Evolutionary conservation across 2,329 filamentous ascomycete genomes (phyloP), one percentile per base, ranked within the genome.

Genomic region (Botrytis fabae): DNA sequence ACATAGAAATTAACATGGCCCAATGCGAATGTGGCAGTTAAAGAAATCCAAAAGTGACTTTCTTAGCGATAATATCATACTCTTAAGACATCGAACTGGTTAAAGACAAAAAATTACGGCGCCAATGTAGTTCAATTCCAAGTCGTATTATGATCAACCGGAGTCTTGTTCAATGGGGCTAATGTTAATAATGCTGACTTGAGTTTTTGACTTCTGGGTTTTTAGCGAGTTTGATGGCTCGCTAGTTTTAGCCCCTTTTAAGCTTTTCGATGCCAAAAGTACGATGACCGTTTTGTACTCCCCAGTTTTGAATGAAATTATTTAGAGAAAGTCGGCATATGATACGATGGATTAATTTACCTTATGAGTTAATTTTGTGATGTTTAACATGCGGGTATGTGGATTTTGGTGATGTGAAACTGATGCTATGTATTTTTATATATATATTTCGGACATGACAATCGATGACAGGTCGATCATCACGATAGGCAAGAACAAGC

Each of bases 241-340:
- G 63, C 32, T 66, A 66, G 32, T 48, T 68, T 68, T 40, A 57
- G 35, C 64, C 64, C 64, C 64, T 68, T 68, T 54, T 40, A 18
- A 20, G 14, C 3, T 40, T 28, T 28, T 10, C 32, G 28, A 38
- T 66, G 64, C 32, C 35, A 35, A 54, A 28, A 51, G 32, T 22
- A 28, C 25, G 35, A 66, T 32, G 18, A 38, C 35, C 32, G 32
- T 22, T 28, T 40, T 9, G 1, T 54, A 12, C 35, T 40, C 25
- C 38, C 46, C 46, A 40, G 16, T 4, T 5, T 54, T 7, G 25
- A 14, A 40, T 22, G 35, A 22, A 18, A 35, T 4, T 54, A 7
- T n/a, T 51, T 28, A 7, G 35, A n/a, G 46, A 9, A 28, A 40
- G 2, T 18, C n/a, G 8, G 1, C n/a, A 2, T n/a, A 0, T 20